Base-by-base conservation (phyloP, 2,329 filamentous ascomycete species). In the Beauveria medogensis region DNA sequence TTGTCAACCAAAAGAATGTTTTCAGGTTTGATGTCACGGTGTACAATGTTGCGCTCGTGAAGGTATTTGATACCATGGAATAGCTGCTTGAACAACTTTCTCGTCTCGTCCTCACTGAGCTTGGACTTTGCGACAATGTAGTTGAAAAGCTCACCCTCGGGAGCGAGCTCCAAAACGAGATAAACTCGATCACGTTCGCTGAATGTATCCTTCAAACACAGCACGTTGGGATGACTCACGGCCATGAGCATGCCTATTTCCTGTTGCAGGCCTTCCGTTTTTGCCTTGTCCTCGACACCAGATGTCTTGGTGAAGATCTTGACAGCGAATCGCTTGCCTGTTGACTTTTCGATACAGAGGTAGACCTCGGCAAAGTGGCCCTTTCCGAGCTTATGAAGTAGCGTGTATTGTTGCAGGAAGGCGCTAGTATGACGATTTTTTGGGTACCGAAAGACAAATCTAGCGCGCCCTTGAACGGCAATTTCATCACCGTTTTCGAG, bases 221-320 rank as follows among this genome's bases (percentile, higher is more conserved):
- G 80, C 58, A 99, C 83, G 66, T 95, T 94, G 4, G 92, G 90
- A 73, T 99, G 94, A 71, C 90, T 96, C 63, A 99, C 91, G n/a
- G 92, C 86, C 92, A 96, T 97, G 63, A 99, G 77, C 18, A 99
- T 91, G 24, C 91, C 93, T 71, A 99, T 96, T 73, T 99, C 95
- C 72, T 97, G 92, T 71, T 97, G 91, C 51, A 97, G 75, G 2
- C 91, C 88, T 63, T 96, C 91, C 6, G 88, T 86, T 73, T 92
- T 93, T 20, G 90, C 89, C 65, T 84, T 85, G 66, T 97, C 92
- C 46, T 92, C 91, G 62, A 87, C 82, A n/a, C 89, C 90, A 2
- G 87, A 81, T 5, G 89, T 86, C 75, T 91, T 94, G 68, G 91
- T 92, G 70, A 99, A 97, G 62, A 94, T 87, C 78, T 99, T 99